These are phyloP conservation scores for Ceratocystis harringtonii DNA, from an alignment of 2,329 filamentous ascomycete genomes.

Conservation along the genomic window DNA sequence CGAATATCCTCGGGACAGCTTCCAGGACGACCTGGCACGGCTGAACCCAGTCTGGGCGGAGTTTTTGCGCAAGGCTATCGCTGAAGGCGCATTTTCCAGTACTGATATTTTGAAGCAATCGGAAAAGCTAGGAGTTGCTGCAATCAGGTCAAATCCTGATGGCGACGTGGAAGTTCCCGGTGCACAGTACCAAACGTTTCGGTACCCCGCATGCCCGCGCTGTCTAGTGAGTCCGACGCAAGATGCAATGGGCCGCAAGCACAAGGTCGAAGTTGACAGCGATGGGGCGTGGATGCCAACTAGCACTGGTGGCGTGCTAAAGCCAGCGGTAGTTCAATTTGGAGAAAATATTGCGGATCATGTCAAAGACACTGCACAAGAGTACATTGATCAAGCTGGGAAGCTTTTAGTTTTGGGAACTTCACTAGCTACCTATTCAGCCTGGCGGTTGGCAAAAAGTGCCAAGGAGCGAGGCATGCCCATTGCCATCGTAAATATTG, in stretches of 20 bases:
- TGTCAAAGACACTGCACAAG: conserved; percentile 64
- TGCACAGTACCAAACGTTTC: conserved; percentile 76
- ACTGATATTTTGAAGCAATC: conserved; percentile 35
- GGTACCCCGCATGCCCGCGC: conserved; percentile 76
- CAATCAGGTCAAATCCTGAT: conserved; percentile 78
- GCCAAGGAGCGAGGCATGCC: conserved; percentile 72
- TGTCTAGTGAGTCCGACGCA: conserved; percentile 44
- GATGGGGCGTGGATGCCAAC: conserved; percentile 56
- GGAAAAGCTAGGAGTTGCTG: conserved; percentile 47
- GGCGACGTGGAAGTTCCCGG: conserved; percentile 83
- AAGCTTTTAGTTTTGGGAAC: conserved; percentile 71
- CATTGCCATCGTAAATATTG: conserved; percentile 75
- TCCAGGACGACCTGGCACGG: conserved; percentile 59
- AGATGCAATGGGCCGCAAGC: conserved; percentile 18
- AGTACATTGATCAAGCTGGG: conserved; percentile 61
- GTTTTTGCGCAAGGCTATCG: conserved; percentile 57
- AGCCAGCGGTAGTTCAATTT: conserved; percentile 92
- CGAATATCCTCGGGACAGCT: conserved; percentile 54
- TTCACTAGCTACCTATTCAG: conserved; percentile 86
- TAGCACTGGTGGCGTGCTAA: conserved; percentile 64
- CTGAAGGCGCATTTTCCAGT: conserved; percentile 31
- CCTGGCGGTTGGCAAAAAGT: conserved; percentile 74
- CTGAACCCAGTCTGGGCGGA: conserved; percentile 78
- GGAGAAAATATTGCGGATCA: conserved; percentile 63
- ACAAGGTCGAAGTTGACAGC: conserved; percentile 49